A percentile compares a stretch with the other conserved stretches of the same genome.
Conservation (phyloP, 805 yeast species). For the Saturnispora silvae region DNA sequence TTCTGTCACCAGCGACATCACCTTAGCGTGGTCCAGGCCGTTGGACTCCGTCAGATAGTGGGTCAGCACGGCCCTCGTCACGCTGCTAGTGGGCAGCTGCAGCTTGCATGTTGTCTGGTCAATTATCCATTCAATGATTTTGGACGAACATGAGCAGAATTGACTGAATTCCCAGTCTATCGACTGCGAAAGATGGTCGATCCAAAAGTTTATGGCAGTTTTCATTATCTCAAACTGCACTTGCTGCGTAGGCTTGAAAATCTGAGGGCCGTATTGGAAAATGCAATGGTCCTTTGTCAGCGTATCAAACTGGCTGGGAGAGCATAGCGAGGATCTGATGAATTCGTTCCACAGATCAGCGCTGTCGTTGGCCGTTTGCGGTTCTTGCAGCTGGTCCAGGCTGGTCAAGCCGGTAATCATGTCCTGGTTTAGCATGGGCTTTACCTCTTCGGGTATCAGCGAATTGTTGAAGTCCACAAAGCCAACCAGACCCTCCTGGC, state of each 20-base stretch:
- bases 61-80: background rate
- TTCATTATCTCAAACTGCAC: background rate
- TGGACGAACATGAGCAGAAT: background rate
- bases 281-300: background rate
- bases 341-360: background rate
- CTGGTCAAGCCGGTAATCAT: conserved; percentile 30
- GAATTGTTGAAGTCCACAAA: background rate
- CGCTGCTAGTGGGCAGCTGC: background rate
- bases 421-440: background rate
- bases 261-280: background rate
- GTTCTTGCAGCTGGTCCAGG: background rate
- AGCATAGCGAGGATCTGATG: background rate
- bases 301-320: background rate
- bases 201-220: background rate
- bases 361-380: background rate
- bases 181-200: conserved; percentile 1
- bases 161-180: conserved; percentile 11
- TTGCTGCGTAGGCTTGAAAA: background rate
- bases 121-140: background rate
- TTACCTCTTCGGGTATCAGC: background rate
- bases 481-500: background rate
- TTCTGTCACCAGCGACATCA: conserved; percentile 14
- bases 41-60: background rate
- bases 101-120: background rate
- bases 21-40: conserved; percentile 10